Conservation (phyloP, 2,329 filamentous ascomycete species). For the Pseudogymnoascus sp. region DNA sequence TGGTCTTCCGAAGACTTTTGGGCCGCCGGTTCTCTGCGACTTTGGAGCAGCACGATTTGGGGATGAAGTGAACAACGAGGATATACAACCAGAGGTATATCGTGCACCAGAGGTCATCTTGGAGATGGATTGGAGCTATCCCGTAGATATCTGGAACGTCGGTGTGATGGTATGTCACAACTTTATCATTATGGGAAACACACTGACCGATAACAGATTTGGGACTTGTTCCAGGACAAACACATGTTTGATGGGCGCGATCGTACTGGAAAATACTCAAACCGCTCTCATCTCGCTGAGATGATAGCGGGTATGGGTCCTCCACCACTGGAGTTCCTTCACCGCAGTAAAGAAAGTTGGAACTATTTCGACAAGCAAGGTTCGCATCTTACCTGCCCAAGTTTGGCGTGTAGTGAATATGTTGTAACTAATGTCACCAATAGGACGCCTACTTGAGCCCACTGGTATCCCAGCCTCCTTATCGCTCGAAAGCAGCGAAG, state of each 20-base stretch:
- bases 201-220: constrained; percentile 20
- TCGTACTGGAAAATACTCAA: constrained; percentile 22
- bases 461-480: not conserved
- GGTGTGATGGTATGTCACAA: constrained; percentile 28
- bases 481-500: constrained; percentile 15
- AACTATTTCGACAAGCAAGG: not conserved
- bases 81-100: constrained; percentile 22
- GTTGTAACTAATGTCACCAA: not conserved
- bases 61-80: constrained; percentile 15
- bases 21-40: constrained; percentile 28
- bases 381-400: not conserved
- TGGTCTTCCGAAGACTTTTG: constrained; percentile 24
- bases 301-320: constrained; percentile 37
- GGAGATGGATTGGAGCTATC: constrained; percentile 16
- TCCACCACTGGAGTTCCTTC: constrained; percentile 29
- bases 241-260: constrained; percentile 12
- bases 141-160: constrained; percentile 33
- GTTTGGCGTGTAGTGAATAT: not conserved
- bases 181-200: constrained; percentile 22
- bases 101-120: constrained; percentile 23
- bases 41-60: constrained; percentile 23
- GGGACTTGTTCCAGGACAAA: constrained; percentile 14
- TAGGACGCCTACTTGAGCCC: not conserved
- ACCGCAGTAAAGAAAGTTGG: not conserved
- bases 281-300: constrained; percentile 33